Base-by-base conservation (phyloP, 208 protist genomes). In the Leishmania tarentolae region DNA sequence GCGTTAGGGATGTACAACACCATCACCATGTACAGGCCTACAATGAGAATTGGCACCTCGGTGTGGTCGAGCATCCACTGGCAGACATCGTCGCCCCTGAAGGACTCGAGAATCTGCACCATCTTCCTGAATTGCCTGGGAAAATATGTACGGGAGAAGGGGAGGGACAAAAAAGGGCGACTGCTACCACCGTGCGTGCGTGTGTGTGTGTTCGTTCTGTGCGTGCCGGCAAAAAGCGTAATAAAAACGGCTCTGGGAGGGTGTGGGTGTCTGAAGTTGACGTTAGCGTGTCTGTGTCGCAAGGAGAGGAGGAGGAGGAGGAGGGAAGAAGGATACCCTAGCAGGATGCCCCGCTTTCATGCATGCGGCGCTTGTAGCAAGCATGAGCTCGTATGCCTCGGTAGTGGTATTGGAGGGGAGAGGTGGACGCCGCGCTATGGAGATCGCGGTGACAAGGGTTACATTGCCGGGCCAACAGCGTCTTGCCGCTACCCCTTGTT, bases 31-130 rank as follows among this genome's bases (percentile, higher is more conserved):
- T 95, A 95, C 4, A 88, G 17, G 3, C 69, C 79, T 3, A 81
- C 85, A 4, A 79, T 77, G 44, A 91, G 68, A 2, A 92, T 78
- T 24, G 90, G 92, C 42, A 94, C 71, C 53, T 92, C 86, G 6
- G 87, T 74, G 84, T 94, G 87, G 5, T 88, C 81, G 40, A 40
- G 50, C 89, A 95, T 92, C 87, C 87, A 93, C 42, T 69, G 44
- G 50, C 77, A 70, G 5, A 91, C 78, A 31, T 66, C 37, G 11
- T 85, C 83, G 63, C 89, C 87, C 21, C 80, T 77, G 74, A 94
- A 94, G 78, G 71, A 53, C 0, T 65, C 73, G 15, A 76, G 53
- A 47, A 37, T 0, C 52, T 65, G 50, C 53, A 44, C 3, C 47
- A 76, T 59, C 37, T 76, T 76, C 31, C 17, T 42, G 0, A 13